A percentile compares a stretch with the other conserved stretches of the same genome.
Evolutionary conservation across 768 basidiomycete species (phyloP).

Genomic region (Hydnomerulius pinastri): DNA sequence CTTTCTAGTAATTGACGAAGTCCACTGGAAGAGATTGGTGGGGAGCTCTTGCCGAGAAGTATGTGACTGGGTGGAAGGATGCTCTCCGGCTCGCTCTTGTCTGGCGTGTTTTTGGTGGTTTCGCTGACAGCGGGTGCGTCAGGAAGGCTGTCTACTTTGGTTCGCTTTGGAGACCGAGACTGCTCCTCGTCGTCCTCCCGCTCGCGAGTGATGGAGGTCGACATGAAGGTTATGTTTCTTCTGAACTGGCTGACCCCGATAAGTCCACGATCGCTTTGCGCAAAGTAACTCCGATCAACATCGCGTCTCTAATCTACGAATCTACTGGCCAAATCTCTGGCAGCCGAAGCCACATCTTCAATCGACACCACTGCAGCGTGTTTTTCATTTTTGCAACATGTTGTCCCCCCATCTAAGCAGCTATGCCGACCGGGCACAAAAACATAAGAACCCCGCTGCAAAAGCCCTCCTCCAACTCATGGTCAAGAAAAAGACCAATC

Average conservation of each 20-base stretch:
- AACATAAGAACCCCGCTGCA: slow-evolving; percentile 74
- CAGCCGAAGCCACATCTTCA: too few species aligned
- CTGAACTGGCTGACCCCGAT: too few species aligned
- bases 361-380: not conserved
- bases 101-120: not conserved
- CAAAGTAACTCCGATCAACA: not conserved
- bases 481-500: slow-evolving; percentile 85
- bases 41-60: slow-evolving; percentile 60
- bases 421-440: slow-evolving; percentile 61
- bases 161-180: slow-evolving; percentile 42
- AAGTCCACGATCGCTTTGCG: not conserved
- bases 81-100: slow-evolving; percentile 27
- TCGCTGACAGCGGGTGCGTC: slow-evolving; percentile 9
- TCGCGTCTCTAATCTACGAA: not conserved
- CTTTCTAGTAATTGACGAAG: slow-evolving; percentile 66
- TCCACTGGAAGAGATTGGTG: slow-evolving; percentile 49
- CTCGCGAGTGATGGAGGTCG: slow-evolving; percentile 41
- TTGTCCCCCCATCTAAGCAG: slow-evolving; percentile 46
- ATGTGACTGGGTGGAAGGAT: slow-evolving; percentile 75
- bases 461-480: slow-evolving; percentile 77
- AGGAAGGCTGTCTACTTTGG: slow-evolving; percentile 32
- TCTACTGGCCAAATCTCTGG: not conserved
- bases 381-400: slow-evolving; percentile 13
- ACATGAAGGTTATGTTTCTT: slow-evolving; percentile 21
- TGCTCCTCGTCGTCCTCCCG: slow-evolving; percentile 49